Evolutionary conservation across 2,329 filamentous ascomycete genomes (phyloP).

Genomic region (Talaromyces sp.): DNA sequence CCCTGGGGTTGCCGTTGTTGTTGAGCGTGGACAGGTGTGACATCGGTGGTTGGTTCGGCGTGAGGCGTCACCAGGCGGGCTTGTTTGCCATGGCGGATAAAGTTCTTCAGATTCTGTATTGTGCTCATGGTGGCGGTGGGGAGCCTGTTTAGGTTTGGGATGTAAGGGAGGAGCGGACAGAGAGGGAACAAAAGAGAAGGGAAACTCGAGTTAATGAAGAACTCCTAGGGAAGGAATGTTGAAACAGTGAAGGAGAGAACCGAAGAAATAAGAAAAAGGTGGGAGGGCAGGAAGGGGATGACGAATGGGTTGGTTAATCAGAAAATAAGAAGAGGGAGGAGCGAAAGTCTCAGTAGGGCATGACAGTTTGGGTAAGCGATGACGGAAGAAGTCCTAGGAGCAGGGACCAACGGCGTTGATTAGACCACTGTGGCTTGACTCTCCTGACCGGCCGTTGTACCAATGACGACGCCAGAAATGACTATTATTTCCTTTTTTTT

Average conservation of each 20-base stretch:
- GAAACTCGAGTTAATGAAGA: neutral
- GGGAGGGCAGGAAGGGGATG: neutral
- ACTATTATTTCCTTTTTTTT: neutral
- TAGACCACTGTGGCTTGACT: neutral
- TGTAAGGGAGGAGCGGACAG: neutral
- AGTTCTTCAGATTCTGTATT: slow-evolving; percentile 96
- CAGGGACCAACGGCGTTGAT: slow-evolving; percentile 4
- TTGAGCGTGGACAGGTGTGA: slow-evolving; percentile 63
- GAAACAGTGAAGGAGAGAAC: neutral
- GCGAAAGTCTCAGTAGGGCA: neutral
- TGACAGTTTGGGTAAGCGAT: slow-evolving; percentile 5
- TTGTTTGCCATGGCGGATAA: slow-evolving; percentile 97
- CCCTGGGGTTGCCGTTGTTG: slow-evolving; percentile 54
- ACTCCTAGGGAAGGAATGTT: neutral
- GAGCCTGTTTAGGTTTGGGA: neutral
- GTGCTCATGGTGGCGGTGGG: slow-evolving; percentile 53
- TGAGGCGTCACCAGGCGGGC: slow-evolving; percentile 65
- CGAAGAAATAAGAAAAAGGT: neutral
- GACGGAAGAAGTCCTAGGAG: slow-evolving; percentile 8
- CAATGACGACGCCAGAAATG: neutral
- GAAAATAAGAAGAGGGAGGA: neutral
- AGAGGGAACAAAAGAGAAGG: neutral
- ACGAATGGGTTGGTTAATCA: neutral
- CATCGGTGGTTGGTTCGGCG: slow-evolving; percentile 60
- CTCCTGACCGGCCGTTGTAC: neutral